Evolutionary conservation across 257 asterid species (phyloP), one percentile per base, ranked within the genome.

Genomic region (Orobanche coerulescens): DNA sequence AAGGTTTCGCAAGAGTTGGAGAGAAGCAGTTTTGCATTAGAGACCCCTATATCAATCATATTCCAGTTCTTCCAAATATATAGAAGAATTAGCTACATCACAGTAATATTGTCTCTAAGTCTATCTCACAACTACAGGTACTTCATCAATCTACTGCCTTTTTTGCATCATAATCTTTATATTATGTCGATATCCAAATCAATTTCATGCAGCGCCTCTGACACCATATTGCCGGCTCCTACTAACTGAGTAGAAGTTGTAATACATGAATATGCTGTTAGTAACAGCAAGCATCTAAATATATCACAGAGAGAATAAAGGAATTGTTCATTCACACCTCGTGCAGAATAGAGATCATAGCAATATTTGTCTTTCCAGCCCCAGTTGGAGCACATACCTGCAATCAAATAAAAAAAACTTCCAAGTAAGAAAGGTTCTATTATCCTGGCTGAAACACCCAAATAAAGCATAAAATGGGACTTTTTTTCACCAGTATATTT

Each of bases 341-440:
- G 6, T 88, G 96, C 50, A 92, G 79, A 73, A 92, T 71, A 70
- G 98, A 65, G 62, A 92, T 79, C 98, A 92, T 88, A 33, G 98
- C 98, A 65, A 92, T 92, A 65, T 92, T 92, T 58, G 98, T 92
- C 77, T 92, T 92, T 34, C 98, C 98, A 71, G 98, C 98, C 51
- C 96, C 98, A 57, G 98, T 92, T 49, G 98, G 98, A 18, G 98
- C 98, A 78, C 98, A 92, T 63, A 92, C 98, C 96, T 92, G 75
- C 62, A 70, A 71, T 57, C 30, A 62, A 68, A 76, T 61, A 16
- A 72, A 71, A 53, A 55, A 69, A 57, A 67, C 55, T 56, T 71
- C 28, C 49, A 64, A 64, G 15, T n/a, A 44, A 60, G 30, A 57
- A 79, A 65, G 19, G 67, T 52, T 73, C 70, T 50, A 67, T 25